Evolutionary conservation across 148 eudicot species (phyloP).

Genomic region (Suaeda aralocaspica): DNA sequence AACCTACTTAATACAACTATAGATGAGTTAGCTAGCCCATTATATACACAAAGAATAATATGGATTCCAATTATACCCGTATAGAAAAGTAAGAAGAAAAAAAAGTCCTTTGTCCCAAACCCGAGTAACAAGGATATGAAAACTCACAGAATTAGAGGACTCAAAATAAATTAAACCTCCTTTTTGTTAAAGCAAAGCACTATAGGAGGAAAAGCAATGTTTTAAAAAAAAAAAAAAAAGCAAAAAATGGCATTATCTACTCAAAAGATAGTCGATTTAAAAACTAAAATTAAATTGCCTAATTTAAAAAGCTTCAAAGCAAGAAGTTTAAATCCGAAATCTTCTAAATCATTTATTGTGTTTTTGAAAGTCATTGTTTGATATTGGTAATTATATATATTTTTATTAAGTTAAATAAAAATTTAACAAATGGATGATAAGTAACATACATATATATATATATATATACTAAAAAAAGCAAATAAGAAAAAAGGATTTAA

Average conservation of each 20-base stretch:
- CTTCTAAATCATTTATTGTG: too few relatives aligned
- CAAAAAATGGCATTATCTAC: slow-evolving; percentile 71
- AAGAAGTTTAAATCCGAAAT: too few relatives aligned
- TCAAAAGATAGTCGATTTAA: slow-evolving; percentile 57
- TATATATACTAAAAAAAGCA: too few relatives aligned
- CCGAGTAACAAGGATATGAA: slow-evolving; percentile 4
- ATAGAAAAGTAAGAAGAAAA: not conserved
- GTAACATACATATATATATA: too few relatives aligned
- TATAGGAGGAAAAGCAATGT: slow-evolving; percentile 32
- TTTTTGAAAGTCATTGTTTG: too few relatives aligned
- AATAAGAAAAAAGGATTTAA: too few relatives aligned
- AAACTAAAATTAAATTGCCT: too few relatives aligned
- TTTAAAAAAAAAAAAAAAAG: slow-evolving; percentile 56
- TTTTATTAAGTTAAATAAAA: too few relatives aligned
- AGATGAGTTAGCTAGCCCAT: too few relatives aligned
- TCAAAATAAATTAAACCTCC: slow-evolving; percentile 16
- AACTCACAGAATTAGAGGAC: slow-evolving; percentile 14
- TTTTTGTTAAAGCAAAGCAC: slow-evolving; percentile 54
- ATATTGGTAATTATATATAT: too few relatives aligned
- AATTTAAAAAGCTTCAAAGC: slow-evolving; percentile 48
- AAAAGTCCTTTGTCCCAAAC: not conserved
- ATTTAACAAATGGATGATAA: too few relatives aligned
- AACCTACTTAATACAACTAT: too few relatives aligned
- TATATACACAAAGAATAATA: not conserved
- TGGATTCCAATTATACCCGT: not conserved